Percentiles rank a stretch among this genome's conserved stretches.
Conservation (phyloP, 2,329 filamentous ascomycete genomes). For the Cadophora sp. region DNA sequence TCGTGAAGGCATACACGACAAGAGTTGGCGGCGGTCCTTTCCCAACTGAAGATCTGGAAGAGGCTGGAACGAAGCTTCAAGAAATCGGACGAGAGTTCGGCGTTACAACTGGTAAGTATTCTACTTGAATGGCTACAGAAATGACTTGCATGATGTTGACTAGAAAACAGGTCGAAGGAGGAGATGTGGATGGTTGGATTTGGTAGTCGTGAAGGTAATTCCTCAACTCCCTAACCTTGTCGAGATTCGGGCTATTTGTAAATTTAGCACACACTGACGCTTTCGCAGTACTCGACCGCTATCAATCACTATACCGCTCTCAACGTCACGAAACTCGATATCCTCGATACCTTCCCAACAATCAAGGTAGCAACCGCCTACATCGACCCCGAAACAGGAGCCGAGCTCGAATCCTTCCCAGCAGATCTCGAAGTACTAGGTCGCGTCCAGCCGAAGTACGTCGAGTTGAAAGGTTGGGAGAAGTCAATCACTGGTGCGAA, state of each 20-base stretch:
- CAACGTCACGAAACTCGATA: slow-evolving; percentile 69
- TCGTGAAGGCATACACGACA: slow-evolving; percentile 73
- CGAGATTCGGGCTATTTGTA: too few relatives aligned
- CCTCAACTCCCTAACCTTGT: slow-evolving; percentile 1
- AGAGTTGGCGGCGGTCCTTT: slow-evolving; percentile 65
- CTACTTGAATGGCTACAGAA: background rate
- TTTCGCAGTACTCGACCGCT: slow-evolving; percentile 57
- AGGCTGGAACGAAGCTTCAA: slow-evolving; percentile 55
- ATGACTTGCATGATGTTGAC: background rate
- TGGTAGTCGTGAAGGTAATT: slow-evolving; percentile 50
- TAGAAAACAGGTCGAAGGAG: slow-evolving; percentile 55
- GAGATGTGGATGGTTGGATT: slow-evolving; percentile 65
- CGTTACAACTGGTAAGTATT: slow-evolving; percentile 45
- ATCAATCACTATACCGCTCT: slow-evolving; percentile 49
- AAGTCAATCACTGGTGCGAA: slow-evolving; percentile 62
- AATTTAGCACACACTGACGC: background rate
- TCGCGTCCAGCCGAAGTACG: slow-evolving; percentile 68
- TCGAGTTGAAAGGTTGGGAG: slow-evolving; percentile 75
- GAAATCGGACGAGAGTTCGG: slow-evolving; percentile 52
- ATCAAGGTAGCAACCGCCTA: slow-evolving; percentile 82
- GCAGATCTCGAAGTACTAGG: slow-evolving; percentile 65
- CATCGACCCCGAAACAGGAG: slow-evolving; percentile 52
- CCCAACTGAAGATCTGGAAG: slow-evolving; percentile 63
- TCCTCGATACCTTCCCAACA: slow-evolving; percentile 77
- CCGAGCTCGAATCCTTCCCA: slow-evolving; percentile 66